phyloP scores from a whole-genome alignment of 2,329 filamentous ascomycete species.

The Penicillium nordicum region DNA sequence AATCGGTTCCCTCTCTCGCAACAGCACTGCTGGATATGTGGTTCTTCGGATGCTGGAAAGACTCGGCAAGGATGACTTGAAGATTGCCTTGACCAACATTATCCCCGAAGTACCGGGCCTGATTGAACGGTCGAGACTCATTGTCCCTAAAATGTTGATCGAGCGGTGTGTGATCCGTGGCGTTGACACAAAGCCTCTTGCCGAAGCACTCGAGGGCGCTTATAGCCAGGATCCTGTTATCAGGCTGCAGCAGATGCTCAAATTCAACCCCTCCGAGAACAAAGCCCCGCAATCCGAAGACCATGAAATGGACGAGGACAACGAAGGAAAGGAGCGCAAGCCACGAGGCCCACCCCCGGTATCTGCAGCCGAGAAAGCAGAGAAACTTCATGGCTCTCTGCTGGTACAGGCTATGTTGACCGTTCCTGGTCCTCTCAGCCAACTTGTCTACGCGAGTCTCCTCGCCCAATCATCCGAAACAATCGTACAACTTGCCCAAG shows the following conservation, averaged over 20 bases:
- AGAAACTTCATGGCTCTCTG: constrained; percentile 75
- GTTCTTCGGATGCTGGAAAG: constrained; percentile 79
- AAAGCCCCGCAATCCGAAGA: constrained; percentile 32
- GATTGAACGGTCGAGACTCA: constrained; percentile 70
- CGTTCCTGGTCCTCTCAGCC: constrained; percentile 65
- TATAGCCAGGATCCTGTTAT: constrained; percentile 51
- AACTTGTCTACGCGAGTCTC: constrained; percentile 71
- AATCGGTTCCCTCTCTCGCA: constrained; percentile 76
- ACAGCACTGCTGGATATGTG: constrained; percentile 86
- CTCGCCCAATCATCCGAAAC: constrained; percentile 55
- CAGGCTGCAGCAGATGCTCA: constrained; percentile 60
- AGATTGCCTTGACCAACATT: constrained; percentile 68
- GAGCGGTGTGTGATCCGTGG: constrained; percentile 73
- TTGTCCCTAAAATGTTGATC: constrained; percentile 76
- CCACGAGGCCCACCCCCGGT: constrained; percentile 15
- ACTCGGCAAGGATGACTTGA: constrained; percentile 80
- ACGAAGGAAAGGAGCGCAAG: constrained; percentile 36
- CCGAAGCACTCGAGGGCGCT: constrained; percentile 55
- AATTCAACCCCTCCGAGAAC: constrained; percentile 39
- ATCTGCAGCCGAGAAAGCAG: constrained; percentile 50
- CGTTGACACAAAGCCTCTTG: constrained; percentile 55
- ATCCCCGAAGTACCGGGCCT: constrained; percentile 69
- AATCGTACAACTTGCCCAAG: constrained; percentile 63
- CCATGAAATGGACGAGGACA: constrained; percentile 45
- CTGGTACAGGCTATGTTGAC: constrained; percentile 76